Percentiles rank a stretch among this genome's conserved stretches.
phyloP scores from a whole-genome alignment of 2,329 filamentous ascomycete species.

The Phaeosphaeria sp. region DNA sequence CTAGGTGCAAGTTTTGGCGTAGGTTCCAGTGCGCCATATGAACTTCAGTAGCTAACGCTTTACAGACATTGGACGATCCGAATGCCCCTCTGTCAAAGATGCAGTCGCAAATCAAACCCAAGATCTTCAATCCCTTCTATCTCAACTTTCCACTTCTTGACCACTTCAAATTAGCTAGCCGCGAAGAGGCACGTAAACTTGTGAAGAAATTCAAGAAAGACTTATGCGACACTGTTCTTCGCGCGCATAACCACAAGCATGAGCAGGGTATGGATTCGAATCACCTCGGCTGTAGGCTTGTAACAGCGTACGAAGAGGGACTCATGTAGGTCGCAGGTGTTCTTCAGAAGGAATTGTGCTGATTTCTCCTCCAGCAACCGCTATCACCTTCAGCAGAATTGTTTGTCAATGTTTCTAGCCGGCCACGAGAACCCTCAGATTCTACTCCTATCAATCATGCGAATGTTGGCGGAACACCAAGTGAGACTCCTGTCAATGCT shows the following conservation, averaged over 20 bases:
- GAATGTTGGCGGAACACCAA: conserved; percentile 13
- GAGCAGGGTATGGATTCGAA: conserved; percentile 5
- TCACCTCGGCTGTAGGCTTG: conserved; percentile 14
- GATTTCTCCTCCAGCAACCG: not conserved
- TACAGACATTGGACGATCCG: conserved; percentile 5
- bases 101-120: conserved; percentile 10
- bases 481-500: not conserved
- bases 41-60: not conserved
- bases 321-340: conserved; percentile 2
- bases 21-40: not conserved
- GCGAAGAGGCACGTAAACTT: conserved; percentile 11
- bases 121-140: conserved; percentile 11
- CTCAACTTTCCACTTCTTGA: conserved; percentile 11
- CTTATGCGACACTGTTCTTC: conserved; percentile 9
- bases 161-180: conserved; percentile 14
- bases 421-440: conserved; percentile 21
- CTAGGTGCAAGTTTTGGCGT: conserved; percentile 15
- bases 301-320: conserved; percentile 9
- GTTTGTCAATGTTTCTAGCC: conserved; percentile 16
- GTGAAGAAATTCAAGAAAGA: conserved; percentile 14
- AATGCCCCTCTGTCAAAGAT: conserved; percentile 6
- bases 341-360: not conserved
- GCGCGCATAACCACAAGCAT: conserved; percentile 13
- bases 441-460: conserved; percentile 11
- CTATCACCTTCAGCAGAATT: conserved; percentile 15